phyloP scores from a whole-genome alignment of 495 filamentous ascomycete species.

The Niebla homalea region DNA sequence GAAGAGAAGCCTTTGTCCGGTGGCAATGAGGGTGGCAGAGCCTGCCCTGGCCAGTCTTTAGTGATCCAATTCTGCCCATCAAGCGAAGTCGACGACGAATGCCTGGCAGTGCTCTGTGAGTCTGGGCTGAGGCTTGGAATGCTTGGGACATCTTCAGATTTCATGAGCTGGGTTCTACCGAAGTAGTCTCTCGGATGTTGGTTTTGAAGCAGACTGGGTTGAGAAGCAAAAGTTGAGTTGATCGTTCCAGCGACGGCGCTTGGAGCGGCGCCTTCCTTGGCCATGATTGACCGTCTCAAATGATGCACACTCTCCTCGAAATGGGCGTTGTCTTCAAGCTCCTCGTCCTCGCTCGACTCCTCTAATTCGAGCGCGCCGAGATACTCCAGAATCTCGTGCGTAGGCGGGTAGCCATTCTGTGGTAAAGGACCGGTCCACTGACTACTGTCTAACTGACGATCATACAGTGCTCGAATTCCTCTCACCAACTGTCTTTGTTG shows the following conservation, averaged over 20 bases:
- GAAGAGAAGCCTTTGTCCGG: background rate
- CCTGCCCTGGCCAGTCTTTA: background rate
- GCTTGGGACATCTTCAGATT: background rate
- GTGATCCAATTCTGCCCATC: background rate
- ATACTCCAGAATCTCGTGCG: slow-evolving; percentile 49
- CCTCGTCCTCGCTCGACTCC: slow-evolving; percentile 31
- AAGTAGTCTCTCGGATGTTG: slow-evolving; percentile 6
- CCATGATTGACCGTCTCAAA: slow-evolving; percentile 42
- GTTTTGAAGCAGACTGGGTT: background rate
- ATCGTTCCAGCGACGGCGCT: slow-evolving; percentile 25
- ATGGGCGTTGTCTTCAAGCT: slow-evolving; percentile 45
- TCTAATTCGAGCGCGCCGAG: slow-evolving; percentile 41
- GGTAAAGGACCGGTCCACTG: slow-evolving; percentile 43
- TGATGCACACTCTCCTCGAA: slow-evolving; percentile 41
- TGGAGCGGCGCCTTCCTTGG: slow-evolving; percentile 33
- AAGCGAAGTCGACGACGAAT: slow-evolving; percentile 1
- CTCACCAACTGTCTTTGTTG: slow-evolving; percentile 52
- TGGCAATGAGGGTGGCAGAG: background rate
- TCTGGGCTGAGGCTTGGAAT: slow-evolving; percentile 1
- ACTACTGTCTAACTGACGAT: slow-evolving; percentile 33
- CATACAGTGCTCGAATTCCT: slow-evolving; percentile 48
- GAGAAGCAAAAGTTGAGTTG: background rate
- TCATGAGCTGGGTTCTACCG: background rate
- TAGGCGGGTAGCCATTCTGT: slow-evolving; percentile 47
- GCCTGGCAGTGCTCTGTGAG: background rate